These are phyloP conservation scores for Cercospora nicotianae DNA, from an alignment of 2,329 filamentous ascomycete genomes.

Conservation along the genomic window DNA sequence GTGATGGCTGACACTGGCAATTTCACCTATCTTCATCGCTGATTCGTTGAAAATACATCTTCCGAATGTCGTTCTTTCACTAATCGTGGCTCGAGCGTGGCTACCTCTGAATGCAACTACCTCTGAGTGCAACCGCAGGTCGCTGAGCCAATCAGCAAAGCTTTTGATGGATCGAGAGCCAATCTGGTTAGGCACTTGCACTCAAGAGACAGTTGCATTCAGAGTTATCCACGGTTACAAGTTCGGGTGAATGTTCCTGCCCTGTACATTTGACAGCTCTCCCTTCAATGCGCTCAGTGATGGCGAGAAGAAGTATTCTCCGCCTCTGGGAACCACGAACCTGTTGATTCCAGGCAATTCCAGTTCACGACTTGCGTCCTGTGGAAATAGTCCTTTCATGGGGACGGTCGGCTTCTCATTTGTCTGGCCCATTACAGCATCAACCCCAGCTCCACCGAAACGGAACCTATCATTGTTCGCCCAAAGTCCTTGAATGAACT, in stretches of 20 bases:
- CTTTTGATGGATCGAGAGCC: no score
- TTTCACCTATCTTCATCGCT: neutral
- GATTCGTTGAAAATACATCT: neutral
- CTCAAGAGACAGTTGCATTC: no score
- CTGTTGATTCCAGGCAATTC: constrained; percentile 29
- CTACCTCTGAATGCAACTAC: no score
- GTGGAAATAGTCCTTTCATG: constrained; percentile 33
- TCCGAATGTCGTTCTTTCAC: neutral
- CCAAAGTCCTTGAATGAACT: constrained; percentile 41
- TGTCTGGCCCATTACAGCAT: constrained; percentile 42
- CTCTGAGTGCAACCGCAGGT: no score
- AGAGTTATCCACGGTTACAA: no score
- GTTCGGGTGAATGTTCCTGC: constrained; percentile 13
- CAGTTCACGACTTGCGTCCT: constrained; percentile 27
- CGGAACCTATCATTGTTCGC: constrained; percentile 35
- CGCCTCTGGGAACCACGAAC: constrained; percentile 47
- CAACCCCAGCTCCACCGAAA: constrained; percentile 36
- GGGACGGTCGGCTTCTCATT: constrained; percentile 23
- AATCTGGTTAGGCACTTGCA: no score
- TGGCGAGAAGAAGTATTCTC: constrained; percentile 52
- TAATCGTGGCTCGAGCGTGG: no score
- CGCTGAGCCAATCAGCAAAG: no score
- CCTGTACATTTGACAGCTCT: constrained; percentile 25
- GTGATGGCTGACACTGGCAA: constrained; percentile 8
- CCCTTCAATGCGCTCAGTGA: constrained; percentile 39